These are phyloP conservation scores for Trichomonascus vanleenenianus DNA, from an alignment of 805 yeast genomes.

Conservation along the genomic window DNA sequence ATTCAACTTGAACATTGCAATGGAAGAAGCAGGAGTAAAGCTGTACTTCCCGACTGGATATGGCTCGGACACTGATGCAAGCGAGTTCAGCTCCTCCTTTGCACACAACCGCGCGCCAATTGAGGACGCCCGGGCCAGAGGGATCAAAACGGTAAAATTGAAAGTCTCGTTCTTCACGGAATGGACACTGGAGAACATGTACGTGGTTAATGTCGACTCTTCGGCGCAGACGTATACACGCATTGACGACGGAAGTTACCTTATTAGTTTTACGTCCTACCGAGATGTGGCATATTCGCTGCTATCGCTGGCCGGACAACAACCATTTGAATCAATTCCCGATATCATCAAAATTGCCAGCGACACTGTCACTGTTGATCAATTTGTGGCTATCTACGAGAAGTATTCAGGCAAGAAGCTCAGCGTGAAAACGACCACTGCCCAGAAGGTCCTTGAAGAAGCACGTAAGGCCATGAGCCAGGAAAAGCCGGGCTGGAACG, in stretches of 20 bases:
- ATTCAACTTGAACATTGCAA: slow-evolving; percentile 35
- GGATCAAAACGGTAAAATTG: not conserved
- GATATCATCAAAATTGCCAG: no score
- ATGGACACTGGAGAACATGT: not conserved
- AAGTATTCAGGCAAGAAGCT: no score
- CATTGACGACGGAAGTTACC: not conserved
- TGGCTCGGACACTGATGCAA: slow-evolving; percentile 36
- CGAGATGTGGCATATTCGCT: not conserved
- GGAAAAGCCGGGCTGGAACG: no score
- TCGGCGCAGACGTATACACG: not conserved
- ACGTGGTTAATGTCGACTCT: no score
- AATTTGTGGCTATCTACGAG: no score
- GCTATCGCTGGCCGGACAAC: not conserved
- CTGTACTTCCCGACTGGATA: slow-evolving; percentile 55
- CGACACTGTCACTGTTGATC: no score
- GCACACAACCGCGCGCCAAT: not conserved
- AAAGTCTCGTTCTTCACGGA: not conserved
- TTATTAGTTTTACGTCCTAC: not conserved
- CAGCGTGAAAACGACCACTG: no score
- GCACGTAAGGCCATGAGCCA: no score
- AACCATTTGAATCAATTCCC: no score
- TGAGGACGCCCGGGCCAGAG: not conserved
- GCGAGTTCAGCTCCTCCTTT: not conserved
- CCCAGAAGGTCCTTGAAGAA: no score
- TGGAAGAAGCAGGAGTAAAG: slow-evolving; percentile 37